A percentile compares a stretch with the other conserved stretches of the same genome.
phyloP scores from a whole-genome alignment of 805 yeast species.

The Candida namnaoensis region DNA sequence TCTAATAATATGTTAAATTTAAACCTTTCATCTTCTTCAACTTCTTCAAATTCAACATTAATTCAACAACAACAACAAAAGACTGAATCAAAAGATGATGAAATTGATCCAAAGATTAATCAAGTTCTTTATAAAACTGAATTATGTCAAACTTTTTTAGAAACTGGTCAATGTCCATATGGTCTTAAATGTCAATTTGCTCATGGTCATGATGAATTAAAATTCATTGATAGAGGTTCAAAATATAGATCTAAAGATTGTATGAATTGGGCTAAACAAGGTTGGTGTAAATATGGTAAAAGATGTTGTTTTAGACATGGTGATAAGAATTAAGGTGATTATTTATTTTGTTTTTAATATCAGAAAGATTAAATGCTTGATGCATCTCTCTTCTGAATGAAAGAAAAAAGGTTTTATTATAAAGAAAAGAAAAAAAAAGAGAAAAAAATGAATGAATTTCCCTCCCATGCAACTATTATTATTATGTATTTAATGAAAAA shows the following conservation, averaged over 20 bases:
- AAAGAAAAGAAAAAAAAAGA: too few species aligned
- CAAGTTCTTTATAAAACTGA: slow-evolving; percentile 85
- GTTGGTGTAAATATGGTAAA: slow-evolving; percentile 81
- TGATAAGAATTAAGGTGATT: background rate
- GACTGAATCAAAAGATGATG: background rate
- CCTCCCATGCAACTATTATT: too few species aligned
- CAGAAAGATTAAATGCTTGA: too few species aligned
- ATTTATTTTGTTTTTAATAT: too few species aligned
- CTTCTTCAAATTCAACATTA: background rate
- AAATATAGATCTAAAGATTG: slow-evolving; percentile 92
- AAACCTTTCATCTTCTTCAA: too few species aligned
- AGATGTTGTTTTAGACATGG: slow-evolving; percentile 91
- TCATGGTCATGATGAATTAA: slow-evolving; percentile 76
- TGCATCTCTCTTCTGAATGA: too few species aligned
- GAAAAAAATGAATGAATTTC: too few species aligned
- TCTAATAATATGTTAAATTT: too few species aligned
- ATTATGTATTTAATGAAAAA: too few species aligned
- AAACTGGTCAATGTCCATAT: slow-evolving; percentile 71
- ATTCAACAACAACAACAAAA: background rate
- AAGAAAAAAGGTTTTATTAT: too few species aligned
- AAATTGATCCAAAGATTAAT: slow-evolving; percentile 24
- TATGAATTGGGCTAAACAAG: slow-evolving; percentile 77
- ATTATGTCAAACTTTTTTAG: slow-evolving; percentile 70
- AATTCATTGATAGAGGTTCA: slow-evolving; percentile 60
- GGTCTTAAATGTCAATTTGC: slow-evolving; percentile 93